Base-by-base conservation (phyloP, 2,329 filamentous ascomycete genomes). In the Aureobasidium musti region DNA sequence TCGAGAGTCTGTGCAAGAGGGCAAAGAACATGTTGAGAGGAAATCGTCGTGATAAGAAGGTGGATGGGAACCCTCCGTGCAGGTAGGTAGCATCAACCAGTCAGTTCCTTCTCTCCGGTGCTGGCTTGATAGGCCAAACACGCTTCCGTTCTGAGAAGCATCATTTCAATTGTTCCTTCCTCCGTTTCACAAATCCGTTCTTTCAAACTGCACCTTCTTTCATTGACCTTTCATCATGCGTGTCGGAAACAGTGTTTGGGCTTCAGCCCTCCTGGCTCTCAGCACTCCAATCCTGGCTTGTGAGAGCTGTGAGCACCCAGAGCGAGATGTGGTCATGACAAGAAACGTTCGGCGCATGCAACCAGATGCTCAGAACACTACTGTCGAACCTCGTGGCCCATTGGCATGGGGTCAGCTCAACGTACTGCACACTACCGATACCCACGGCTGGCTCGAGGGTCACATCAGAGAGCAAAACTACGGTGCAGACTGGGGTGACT, bases 401-500 rank as follows among this genome's bases (percentile, higher is more conserved):
- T 77, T 87, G 8, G 83, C 85, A 79, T 88, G 86, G 86, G 86
- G 86, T 2, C 84, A 88, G 73, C 75, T 88, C 70, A 88, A 88
- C 71, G 85, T 97, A 77, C 80, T 88, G 28, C 86, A 87, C 70
- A 88, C 85, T 1, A 87, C 84, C 2, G 85, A 88, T 69, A 86
- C 84, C 0, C 85, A 87, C 72, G 84, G 57, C 21, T 64, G 68
- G 68, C 63, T 69, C 30, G 83, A 85, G 71, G 84, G 84, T 3
- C 84, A 87, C 19, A 57, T 57, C 19, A 30, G 43, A 43, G 84
- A 88, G 75, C 78, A 81, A 70, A 87, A 87, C 71, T 88, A 87
- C 68, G 85, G 86, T 47, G 86, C 86, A 1, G 87, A 89, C 72
- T 89, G 86, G 85, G 87, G 87, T 28, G 87, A 89, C 73, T 88